phyloP scores from a whole-genome alignment of 2,329 filamentous ascomycete species.

The Aspergillus fischeri region DNA sequence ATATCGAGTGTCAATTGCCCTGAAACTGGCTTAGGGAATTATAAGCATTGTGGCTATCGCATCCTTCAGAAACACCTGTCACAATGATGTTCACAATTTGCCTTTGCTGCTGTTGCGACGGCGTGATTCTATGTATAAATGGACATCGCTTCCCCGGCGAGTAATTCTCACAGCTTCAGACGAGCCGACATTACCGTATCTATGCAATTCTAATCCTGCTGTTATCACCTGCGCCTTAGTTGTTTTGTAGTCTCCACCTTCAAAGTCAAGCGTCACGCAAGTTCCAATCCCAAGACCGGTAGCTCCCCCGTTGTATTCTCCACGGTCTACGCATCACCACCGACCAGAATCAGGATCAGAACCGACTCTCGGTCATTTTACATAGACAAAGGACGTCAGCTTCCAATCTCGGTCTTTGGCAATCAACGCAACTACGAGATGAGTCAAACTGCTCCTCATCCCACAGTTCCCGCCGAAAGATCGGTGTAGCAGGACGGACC shows the following conservation, averaged over 20 bases:
- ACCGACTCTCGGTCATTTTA: background rate
- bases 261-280: background rate
- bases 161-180: background rate
- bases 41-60: background rate
- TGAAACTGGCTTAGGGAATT: background rate
- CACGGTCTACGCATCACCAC: background rate
- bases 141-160: background rate
- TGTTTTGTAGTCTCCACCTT: background rate
- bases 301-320: background rate
- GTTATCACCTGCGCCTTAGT: background rate
- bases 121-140: background rate
- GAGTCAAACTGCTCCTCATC: background rate
- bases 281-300: background rate
- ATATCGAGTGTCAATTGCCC: no score
- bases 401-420: background rate
- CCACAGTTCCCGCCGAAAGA: no score
- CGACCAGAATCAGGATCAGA: background rate
- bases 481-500: no score
- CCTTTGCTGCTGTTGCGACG: background rate
- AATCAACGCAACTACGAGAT: background rate
- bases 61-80: background rate
- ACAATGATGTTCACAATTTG: background rate
- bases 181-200: no score
- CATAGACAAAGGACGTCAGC: background rate
- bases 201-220: background rate